Evolutionary conservation across 805 yeast genomes (phyloP), one percentile per base, ranked within the genome.

Genomic region (Tetrapisispora iriomotensis): DNA sequence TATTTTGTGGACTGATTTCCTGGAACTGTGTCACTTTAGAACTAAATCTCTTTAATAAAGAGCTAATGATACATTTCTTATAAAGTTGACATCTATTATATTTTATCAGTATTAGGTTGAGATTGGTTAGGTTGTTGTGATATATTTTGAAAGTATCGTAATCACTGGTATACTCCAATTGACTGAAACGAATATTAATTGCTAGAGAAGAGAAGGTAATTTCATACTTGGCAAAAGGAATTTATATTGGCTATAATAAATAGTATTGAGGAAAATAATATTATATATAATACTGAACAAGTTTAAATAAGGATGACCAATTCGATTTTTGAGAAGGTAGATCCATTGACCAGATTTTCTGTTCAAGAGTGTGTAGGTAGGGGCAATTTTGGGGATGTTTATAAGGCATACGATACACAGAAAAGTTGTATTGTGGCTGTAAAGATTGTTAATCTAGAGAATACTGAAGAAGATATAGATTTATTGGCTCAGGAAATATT

Each of bases 351-450:
- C 39, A 13, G 58, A 6, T 69, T 59, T 48, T 55, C 56, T 8
- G 45, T 75, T 21, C 51, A 67, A 19, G 71, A 74, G 38, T 79
- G 87, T 51, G 74, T 85, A 12, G 95, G 95, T 0, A 68, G 75
- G 41, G 95, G 95, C 0, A 82, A 82, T 47, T 85, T 85, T 65
- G 95, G 95, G 13, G 90, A 83, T 53, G 95, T 85, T 29, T 85
- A 76, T 56, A 74, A 68, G 50, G 92, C 86, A 3, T 44, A 43
- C 8, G 67, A 68, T 19, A 55, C 56, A 14, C 45, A 44, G 6
- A 60, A 68, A 2, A 60, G 65, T 4, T 50, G 62, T 18, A 53
- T 71, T 2, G 88, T 85, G 22, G 98, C 98, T 3, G 71, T 92
- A n/a, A 90, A 90, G 58, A 79, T 84, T 21, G 72, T 92, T 27